A percentile compares a stretch with the other conserved stretches of the same genome.
These are phyloP conservation scores for Ogataea pilisensis DNA, from an alignment of 805 yeast species.

Conservation along the genomic window DNA sequence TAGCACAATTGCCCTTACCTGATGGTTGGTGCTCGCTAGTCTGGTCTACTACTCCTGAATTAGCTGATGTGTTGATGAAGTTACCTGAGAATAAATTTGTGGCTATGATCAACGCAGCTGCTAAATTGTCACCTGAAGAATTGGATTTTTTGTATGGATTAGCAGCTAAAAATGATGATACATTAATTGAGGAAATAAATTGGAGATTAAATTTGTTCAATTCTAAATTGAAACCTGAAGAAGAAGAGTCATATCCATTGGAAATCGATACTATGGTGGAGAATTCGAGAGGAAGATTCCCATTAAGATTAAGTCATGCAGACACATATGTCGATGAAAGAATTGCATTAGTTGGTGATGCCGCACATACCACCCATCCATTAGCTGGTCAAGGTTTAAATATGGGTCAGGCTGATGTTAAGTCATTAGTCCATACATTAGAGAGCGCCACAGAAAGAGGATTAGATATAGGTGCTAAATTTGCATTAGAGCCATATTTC, in stretches of 20 bases:
- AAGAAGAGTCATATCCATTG: constrained; percentile 65
- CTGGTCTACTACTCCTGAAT: constrained; percentile 83
- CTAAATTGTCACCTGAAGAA: constrained; percentile 74
- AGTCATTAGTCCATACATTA: constrained; percentile 60
- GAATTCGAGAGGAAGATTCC: constrained; percentile 80
- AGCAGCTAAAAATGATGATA: constrained; percentile 35
- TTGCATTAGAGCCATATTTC: constrained; percentile 85
- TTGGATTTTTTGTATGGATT: constrained; percentile 60
- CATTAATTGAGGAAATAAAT: constrained; percentile 60
- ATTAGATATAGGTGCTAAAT: constrained; percentile 76
- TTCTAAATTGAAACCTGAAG: constrained; percentile 32
- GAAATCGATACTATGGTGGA: constrained; percentile 55
- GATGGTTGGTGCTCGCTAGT: constrained; percentile 85
- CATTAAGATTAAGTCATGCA: constrained; percentile 83
- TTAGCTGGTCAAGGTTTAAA: constrained; percentile 97
- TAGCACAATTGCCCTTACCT: constrained; percentile 88
- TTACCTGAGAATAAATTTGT: constrained; percentile 61
- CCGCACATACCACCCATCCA: constrained; percentile 97
- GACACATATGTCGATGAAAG: constrained; percentile 82
- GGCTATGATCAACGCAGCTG: constrained; percentile 77
- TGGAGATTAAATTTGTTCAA: constrained; percentile 57
- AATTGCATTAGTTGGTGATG: constrained; percentile 94
- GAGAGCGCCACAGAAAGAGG: constrained; percentile 75
- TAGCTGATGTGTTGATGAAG: constrained; percentile 58
- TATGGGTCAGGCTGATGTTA: constrained; percentile 95